Evolutionary conservation across 495 filamentous ascomycete species (phyloP).

Genomic region (Aspergillus funiculosus): DNA sequence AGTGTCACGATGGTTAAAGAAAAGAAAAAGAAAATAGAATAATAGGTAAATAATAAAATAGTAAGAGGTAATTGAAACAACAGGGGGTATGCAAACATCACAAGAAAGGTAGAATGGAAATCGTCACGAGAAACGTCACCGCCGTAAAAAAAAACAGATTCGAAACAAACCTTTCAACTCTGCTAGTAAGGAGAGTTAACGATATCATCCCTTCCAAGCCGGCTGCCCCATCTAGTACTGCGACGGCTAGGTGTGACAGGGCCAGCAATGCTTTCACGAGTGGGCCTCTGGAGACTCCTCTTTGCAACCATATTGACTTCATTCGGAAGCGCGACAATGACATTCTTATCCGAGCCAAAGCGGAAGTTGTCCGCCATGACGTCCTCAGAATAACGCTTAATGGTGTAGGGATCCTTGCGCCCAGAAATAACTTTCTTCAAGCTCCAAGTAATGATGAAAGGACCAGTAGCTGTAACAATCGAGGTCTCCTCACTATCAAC

Average conservation of each 20-base stretch:
- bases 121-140: constrained; percentile 10
- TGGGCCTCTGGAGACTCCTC: constrained; percentile 76
- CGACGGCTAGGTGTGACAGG: constrained; percentile 51
- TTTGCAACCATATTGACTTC: constrained; percentile 96
- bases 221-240: constrained; percentile 45
- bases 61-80: constrained; percentile 24
- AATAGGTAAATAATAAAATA: constrained; percentile 7
- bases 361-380: constrained; percentile 99
- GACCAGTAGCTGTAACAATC: constrained; percentile 95
- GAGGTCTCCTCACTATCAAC: constrained; percentile 73
- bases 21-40: constrained; percentile 6
- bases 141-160: constrained; percentile 1
- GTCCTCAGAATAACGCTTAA: constrained; percentile 92
- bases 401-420: constrained; percentile 80
- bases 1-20: background rate
- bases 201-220: constrained; percentile 65
- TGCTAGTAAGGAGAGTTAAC: constrained; percentile 78
- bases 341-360: constrained; percentile 92
- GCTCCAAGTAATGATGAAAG: constrained; percentile 96
- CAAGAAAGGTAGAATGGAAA: constrained; percentile 18
- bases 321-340: constrained; percentile 93
- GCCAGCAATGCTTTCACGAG: constrained; percentile 82
- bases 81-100: constrained; percentile 40
- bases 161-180: background rate
- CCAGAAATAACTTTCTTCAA: constrained; percentile 78